These are phyloP conservation scores for Hordeum marinum DNA, from an alignment of 176 grass and related monocot species.

Conservation along the genomic window DNA sequence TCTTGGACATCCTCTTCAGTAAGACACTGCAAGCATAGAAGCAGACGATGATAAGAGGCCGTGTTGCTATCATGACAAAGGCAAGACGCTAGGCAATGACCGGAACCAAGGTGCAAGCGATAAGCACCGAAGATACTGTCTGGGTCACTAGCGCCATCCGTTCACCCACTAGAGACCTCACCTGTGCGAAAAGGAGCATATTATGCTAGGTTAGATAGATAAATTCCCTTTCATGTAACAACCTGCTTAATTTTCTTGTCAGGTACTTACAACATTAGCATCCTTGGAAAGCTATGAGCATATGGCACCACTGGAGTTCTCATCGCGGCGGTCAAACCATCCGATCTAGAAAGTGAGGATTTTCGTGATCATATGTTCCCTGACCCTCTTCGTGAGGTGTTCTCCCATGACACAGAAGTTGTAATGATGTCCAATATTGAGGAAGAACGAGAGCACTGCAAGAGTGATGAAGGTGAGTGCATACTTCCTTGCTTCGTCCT, in stretches of 20 bases:
- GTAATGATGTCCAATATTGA: slow-evolving; percentile 79
- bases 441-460: slow-evolving; percentile 50
- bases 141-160: slow-evolving; percentile 73
- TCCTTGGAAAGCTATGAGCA: slow-evolving; percentile 90
- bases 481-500: slow-evolving; percentile 51
- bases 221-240: background rate
- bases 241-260: background rate
- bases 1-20: slow-evolving; percentile 64
- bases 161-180: slow-evolving; percentile 77
- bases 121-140: slow-evolving; percentile 60
- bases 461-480: slow-evolving; percentile 57
- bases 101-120: slow-evolving; percentile 65
- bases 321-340: slow-evolving; percentile 70
- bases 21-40: slow-evolving; percentile 73
- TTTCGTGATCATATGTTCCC: slow-evolving; percentile 75
- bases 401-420: slow-evolving; percentile 88
- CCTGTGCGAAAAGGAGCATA: slow-evolving; percentile 21
- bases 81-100: slow-evolving; percentile 71
- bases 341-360: slow-evolving; percentile 79
- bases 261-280: slow-evolving; percentile 62
- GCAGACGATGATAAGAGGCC: slow-evolving; percentile 71
- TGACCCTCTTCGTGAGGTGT: slow-evolving; percentile 80
- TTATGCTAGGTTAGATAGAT: slow-evolving; percentile 1
- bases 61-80: slow-evolving; percentile 77
- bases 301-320: slow-evolving; percentile 89